Base-by-base conservation (phyloP, 345 rosid genomes). In the Turritis glabra region DNA sequence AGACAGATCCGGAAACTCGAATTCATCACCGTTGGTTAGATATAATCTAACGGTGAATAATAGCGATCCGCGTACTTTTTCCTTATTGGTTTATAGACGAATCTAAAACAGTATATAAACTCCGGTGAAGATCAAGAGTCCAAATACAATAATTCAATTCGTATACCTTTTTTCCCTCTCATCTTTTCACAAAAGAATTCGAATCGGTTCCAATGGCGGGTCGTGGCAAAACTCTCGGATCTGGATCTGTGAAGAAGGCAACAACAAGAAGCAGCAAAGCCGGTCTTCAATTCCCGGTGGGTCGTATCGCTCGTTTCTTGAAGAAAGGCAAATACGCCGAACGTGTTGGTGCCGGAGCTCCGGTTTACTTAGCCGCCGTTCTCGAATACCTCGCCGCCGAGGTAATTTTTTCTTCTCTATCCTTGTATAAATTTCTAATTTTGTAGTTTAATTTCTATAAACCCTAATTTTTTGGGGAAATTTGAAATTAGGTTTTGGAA, bases 371-470 rank as follows among this genome's bases (percentile, higher is more conserved):
- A 5, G 97, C 97, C 21, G 96, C 97, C 60, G 97, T 92, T 8
- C 97, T 92, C n/a, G 97, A 92, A 52, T 92, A 92, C 64, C 96
- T 92, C 2, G 97, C 97, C n/a, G 96, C 97, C 0, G 97, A 92
- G 92, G 97, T 91, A 62, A 23, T 0, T 2, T 0, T 0, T 2
- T 0, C 14, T 0, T 18, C 43, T 23, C 18, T 0, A 17, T 68
- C 48, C 47, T 14, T 14, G 13, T 0, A 2, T n/a, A 38, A 57
- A 0, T 26, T 40, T 40, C 35, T 11, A 7, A 32, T 30, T 10
- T 46, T 0, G 0, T 1, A 2, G 7, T 25, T 17, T 2, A 17
- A 4, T 51, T 41, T 8, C 0, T 19, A 26, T 27, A 58, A 38
- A 55, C 41, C 73, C 68, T 38, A 47, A 64, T 51, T 43, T 38